Conservation (phyloP, 441 rosid species). For the Monsonia emarginata region DNA sequence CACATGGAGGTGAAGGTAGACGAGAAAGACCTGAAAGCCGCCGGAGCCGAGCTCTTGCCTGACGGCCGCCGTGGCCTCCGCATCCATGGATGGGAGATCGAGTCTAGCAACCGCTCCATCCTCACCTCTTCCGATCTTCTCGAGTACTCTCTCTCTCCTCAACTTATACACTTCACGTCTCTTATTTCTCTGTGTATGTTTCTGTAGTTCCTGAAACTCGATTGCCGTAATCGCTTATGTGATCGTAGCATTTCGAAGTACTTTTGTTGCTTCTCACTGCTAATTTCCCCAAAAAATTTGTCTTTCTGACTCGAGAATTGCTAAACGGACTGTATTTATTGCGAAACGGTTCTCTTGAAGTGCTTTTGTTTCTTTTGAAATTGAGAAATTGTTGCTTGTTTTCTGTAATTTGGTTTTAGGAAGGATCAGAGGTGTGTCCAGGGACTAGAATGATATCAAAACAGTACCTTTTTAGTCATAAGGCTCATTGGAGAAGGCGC, state of each 20-base stretch:
- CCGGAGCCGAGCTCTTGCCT: conserved; percentile 61
- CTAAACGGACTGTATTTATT: neutral
- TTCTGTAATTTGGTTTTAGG: neutral
- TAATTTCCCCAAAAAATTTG: neutral
- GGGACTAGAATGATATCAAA: neutral
- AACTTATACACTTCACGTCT: neutral
- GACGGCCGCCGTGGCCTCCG: conserved; percentile 60
- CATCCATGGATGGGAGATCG: conserved; percentile 79
- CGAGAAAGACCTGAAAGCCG: conserved; percentile 60
- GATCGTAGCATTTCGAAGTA: neutral
- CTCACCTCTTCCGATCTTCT: conserved; percentile 55
- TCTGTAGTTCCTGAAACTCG: neutral
- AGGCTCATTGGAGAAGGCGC: neutral
- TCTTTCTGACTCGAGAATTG: neutral
- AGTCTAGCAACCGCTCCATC: conserved; percentile 59
- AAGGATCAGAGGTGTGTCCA: neutral
- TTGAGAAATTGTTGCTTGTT: neutral
- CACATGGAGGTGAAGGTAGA: conserved; percentile 57
- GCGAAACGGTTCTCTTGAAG: neutral
- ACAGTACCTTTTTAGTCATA: neutral
- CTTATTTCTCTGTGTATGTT: neutral
- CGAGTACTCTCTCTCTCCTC: conserved; percentile 30
- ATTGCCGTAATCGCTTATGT: neutral
- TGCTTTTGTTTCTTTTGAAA: neutral
- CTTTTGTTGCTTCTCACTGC: neutral